These are phyloP conservation scores for Babesia divergens DNA, from an alignment of 169 alveolate species.

Conservation along the genomic window DNA sequence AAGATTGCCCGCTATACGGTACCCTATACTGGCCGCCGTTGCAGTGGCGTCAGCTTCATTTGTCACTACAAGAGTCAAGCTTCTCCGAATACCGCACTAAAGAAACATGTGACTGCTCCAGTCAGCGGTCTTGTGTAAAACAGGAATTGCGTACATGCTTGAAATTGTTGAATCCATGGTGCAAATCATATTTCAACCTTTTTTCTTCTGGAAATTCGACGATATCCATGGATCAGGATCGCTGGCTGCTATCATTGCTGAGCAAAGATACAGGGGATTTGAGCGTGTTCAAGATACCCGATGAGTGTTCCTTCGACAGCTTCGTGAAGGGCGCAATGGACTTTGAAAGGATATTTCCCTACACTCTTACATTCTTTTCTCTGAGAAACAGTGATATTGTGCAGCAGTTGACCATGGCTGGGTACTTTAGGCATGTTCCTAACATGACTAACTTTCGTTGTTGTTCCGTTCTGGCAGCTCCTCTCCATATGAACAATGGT, in stretches of 20 bases:
- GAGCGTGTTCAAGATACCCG: conserved; percentile 28
- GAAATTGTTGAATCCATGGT: conserved; percentile 54
- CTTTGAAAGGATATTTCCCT: conserved; percentile 31
- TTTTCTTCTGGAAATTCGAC: conserved; percentile 5
- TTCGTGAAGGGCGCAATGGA: conserved; percentile 8
- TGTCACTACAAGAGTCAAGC: conserved; percentile 1
- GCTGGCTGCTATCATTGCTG: conserved; percentile 42
- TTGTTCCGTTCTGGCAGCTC: conserved; percentile 11
- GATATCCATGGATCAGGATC: conserved; percentile 33
- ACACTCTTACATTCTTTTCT: conserved; percentile 22
- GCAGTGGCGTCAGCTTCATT: conserved; percentile 31
- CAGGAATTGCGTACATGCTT: conserved; percentile 9
- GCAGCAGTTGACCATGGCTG: conserved; percentile 16
- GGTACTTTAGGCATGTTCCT: conserved; percentile 14
- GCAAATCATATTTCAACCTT: conserved; percentile 18
- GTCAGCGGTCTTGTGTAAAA: conserved; percentile 1
- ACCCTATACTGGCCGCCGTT: conserved; percentile 53
- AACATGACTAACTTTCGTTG: background rate
- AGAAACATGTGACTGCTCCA: conserved; percentile 3
- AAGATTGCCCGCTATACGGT: background rate
- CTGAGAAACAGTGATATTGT: conserved; percentile 31
- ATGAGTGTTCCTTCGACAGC: background rate
- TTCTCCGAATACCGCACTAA: background rate
- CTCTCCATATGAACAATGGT: conserved; percentile 23
- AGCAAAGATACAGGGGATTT: conserved; percentile 33